Conservation (phyloP, 768 basidiomycete species). For the Amanita inopinata region DNA sequence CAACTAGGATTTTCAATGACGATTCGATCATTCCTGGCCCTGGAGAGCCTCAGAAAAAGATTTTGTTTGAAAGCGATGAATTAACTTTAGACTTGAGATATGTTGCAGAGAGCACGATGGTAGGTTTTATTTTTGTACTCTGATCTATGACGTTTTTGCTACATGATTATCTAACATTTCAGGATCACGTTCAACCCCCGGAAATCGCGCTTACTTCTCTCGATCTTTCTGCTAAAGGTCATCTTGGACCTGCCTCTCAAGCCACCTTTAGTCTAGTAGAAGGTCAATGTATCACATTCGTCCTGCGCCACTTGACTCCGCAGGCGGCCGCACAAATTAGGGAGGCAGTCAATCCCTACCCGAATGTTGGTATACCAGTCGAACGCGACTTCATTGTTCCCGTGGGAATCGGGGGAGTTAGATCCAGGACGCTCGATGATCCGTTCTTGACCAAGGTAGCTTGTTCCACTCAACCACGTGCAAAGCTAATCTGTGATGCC, state of each 20-base stretch:
- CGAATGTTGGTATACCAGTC: neutral
- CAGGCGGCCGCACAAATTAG: constrained; percentile 1
- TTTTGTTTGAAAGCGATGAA: constrained; percentile 46
- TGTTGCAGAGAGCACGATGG: constrained; percentile 45
- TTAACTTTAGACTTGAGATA: constrained; percentile 72
- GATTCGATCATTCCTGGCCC: constrained; percentile 18
- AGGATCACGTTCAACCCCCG: constrained; percentile 40
- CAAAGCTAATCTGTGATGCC: neutral
- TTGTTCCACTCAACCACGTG: neutral
- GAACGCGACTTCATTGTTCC: neutral
- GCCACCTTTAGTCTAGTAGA: constrained; percentile 58
- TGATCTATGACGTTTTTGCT: neutral
- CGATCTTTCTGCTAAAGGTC: constrained; percentile 61
- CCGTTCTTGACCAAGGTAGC: constrained; percentile 59
- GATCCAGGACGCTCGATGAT: constrained; percentile 45
- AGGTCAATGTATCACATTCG: constrained; percentile 86
- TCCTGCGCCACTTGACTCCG: constrained; percentile 60
- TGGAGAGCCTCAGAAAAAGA: constrained; percentile 37
- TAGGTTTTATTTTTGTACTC: constrained; percentile 7
- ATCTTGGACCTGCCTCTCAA: constrained; percentile 59
- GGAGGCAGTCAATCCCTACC: constrained; percentile 1
- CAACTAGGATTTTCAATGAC: constrained; percentile 45
- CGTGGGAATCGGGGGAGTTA: constrained; percentile 20
- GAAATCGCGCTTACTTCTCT: constrained; percentile 46
- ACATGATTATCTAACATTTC: neutral